Evolutionary conservation across 441 rosid genomes (phyloP).

Genomic region (Aquilaria agallochum): DNA sequence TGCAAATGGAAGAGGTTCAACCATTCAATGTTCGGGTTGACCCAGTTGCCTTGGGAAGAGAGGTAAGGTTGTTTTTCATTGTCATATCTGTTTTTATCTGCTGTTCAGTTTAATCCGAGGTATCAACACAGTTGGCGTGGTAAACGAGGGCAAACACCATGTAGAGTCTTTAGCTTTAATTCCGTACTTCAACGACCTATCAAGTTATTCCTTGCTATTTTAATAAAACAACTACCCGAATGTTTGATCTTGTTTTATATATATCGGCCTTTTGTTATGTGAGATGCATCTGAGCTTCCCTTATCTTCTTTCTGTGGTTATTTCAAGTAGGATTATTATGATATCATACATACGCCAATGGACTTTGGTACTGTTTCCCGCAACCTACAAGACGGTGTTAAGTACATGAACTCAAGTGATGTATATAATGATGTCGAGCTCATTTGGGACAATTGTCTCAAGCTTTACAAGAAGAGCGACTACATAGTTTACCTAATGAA

Average conservation of each 20-base stretch:
- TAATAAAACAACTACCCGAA: too few species aligned
- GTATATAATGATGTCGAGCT: constrained; percentile 39
- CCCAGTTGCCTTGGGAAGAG: constrained; percentile 37
- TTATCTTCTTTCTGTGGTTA: constrained; percentile 10
- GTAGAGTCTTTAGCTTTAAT: too few species aligned
- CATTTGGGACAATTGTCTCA: constrained; percentile 51
- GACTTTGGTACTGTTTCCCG: constrained; percentile 48
- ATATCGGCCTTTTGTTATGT: too few species aligned
- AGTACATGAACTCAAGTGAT: constrained; percentile 40
- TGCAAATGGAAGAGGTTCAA: constrained; percentile 52
- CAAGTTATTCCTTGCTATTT: too few species aligned
- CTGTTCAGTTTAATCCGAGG: too few species aligned
- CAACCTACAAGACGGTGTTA: constrained; percentile 37
- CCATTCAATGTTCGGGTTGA: constrained; percentile 43
- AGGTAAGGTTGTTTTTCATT: constrained; percentile 26
- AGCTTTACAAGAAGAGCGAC: constrained; percentile 47
- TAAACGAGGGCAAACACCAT: too few species aligned
- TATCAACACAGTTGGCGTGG: too few species aligned
- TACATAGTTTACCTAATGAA: constrained; percentile 49
- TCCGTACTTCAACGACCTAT: too few species aligned
- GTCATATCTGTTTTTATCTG: too few species aligned
- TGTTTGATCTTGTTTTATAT: too few species aligned
- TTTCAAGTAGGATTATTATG: constrained; percentile 34
- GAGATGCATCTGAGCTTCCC: too few species aligned
- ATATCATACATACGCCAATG: constrained; percentile 46